Evolutionary conservation across 2,329 filamentous ascomycete species (phyloP).

Genomic region (Ophiostoma angusticollis): DNA sequence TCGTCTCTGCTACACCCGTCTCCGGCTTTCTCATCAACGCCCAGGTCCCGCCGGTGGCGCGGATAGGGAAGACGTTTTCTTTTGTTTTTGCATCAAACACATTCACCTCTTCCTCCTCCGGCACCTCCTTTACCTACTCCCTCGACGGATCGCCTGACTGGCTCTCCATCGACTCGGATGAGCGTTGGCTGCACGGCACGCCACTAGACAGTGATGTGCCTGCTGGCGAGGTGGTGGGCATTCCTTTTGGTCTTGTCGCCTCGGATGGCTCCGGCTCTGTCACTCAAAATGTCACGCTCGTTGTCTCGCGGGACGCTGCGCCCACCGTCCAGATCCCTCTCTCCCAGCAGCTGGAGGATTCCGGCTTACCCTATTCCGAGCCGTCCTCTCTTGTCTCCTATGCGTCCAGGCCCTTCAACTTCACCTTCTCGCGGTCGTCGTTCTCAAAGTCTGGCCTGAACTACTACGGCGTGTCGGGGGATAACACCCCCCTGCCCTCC

Average conservation of each 20-base stretch:
- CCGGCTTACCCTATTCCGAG: constrained; percentile 43
- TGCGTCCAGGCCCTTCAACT: constrained; percentile 39
- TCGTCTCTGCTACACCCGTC: constrained; percentile 24
- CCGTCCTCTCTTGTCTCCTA: constrained; percentile 46
- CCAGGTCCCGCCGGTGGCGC: constrained; percentile 69
- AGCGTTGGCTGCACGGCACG: constrained; percentile 56
- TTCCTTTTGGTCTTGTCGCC: constrained; percentile 55
- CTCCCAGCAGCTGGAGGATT: constrained; percentile 40
- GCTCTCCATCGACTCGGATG: constrained; percentile 56
- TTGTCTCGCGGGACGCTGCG: constrained; percentile 47
- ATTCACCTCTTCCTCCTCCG: constrained; percentile 45
- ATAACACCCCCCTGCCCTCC: constrained; percentile 72
- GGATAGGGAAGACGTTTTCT: constrained; percentile 51
- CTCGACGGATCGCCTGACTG: constrained; percentile 55
- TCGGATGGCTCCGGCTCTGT: constrained; percentile 51
- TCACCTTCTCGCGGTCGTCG: constrained; percentile 42
- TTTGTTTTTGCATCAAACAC: constrained; percentile 64
- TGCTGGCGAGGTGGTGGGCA: constrained; percentile 37
- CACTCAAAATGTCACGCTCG: constrained; percentile 53
- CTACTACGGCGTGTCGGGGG: constrained; percentile 64
- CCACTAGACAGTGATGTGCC: constrained; percentile 41
- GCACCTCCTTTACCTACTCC: constrained; percentile 47
- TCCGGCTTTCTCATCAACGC: constrained; percentile 65
- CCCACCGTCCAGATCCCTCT: constrained; percentile 45
- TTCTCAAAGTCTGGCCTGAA: constrained; percentile 49